Conservation (phyloP, 768 basidiomycete genomes). For the Mycena epipterygia region DNA sequence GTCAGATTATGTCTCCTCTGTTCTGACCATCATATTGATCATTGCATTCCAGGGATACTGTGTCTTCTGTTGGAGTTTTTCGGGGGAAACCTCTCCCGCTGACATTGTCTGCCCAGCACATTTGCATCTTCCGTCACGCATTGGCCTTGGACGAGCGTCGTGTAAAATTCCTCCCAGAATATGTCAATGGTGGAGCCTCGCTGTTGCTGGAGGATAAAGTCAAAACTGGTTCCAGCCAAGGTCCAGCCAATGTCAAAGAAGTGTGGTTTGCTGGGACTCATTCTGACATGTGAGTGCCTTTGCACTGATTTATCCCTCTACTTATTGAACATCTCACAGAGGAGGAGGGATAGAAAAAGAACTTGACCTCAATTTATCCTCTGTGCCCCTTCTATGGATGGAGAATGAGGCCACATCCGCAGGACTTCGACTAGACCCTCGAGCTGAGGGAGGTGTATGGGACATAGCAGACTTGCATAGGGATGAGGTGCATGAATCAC, state of each 20-base stretch:
- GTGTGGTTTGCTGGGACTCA: not conserved
- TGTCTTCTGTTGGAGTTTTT: slow-evolving; percentile 6
- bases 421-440: slow-evolving; percentile 16
- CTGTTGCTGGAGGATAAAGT: not conserved
- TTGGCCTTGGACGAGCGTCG: slow-evolving; percentile 4
- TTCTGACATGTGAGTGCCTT: not conserved
- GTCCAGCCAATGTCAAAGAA: not conserved
- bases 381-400: slow-evolving; percentile 32
- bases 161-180: not conserved
- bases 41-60: slow-evolving; percentile 3
- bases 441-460: not conserved
- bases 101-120: not conserved
- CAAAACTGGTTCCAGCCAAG: too few relatives aligned
- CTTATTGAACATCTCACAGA: not conserved
- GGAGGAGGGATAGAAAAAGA: slow-evolving; percentile 25
- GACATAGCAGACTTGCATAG: not conserved
- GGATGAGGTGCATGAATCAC: slow-evolving; percentile 1
- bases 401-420: slow-evolving; percentile 26
- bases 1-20: not conserved
- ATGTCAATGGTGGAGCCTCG: not conserved
- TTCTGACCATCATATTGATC: not conserved
- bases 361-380: slow-evolving; percentile 22
- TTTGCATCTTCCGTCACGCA: slow-evolving; percentile 20
- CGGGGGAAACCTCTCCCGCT: slow-evolving; percentile 11
- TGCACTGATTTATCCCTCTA: not conserved